Conservation (phyloP, 192 early-diverging fungal genomes). For the Umbelopsis isabellina region DNA sequence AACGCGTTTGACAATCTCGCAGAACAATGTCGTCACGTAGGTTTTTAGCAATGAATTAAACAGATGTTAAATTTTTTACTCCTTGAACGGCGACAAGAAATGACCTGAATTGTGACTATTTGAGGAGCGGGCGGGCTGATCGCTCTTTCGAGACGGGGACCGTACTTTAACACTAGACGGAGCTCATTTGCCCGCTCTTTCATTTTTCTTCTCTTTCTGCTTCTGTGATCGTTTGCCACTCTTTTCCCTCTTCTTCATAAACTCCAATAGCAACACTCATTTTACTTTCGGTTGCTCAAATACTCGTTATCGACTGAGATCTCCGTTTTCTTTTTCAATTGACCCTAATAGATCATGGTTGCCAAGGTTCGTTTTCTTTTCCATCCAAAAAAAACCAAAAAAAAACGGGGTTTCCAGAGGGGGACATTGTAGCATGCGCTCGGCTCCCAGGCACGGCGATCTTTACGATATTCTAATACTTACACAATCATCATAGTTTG, state of each 20-base stretch:
- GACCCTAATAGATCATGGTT: slow-evolving; percentile 7
- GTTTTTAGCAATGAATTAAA: background rate
- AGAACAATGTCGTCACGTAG: background rate
- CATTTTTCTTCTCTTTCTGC: slow-evolving; percentile 1
- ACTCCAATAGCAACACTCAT: slow-evolving; percentile 26
- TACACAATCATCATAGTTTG: slow-evolving; percentile 50
- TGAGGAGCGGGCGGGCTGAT: background rate
- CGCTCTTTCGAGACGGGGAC: slow-evolving; percentile 22
- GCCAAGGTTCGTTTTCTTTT: slow-evolving; percentile 25
- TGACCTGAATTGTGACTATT: too few relatives aligned
- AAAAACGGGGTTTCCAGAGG: background rate
- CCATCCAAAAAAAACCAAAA: background rate
- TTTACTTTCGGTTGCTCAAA: too few relatives aligned
- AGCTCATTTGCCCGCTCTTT: slow-evolving; percentile 21
- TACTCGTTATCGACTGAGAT: too few relatives aligned
- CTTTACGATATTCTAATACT: background rate
- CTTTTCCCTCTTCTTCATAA: slow-evolving; percentile 17
- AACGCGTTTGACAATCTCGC: slow-evolving; percentile 20
- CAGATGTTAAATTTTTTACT: background rate
- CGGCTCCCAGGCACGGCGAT: too few relatives aligned
- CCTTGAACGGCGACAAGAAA: background rate
- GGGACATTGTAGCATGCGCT: background rate
- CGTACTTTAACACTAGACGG: slow-evolving; percentile 17
- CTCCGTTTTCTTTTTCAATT: background rate
- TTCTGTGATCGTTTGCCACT: background rate